A percentile compares a stretch with the other conserved stretches of the same genome.
Evolutionary conservation across 164 flowering plant genomes (phyloP).

Genomic region (Cinnamomum chago): DNA sequence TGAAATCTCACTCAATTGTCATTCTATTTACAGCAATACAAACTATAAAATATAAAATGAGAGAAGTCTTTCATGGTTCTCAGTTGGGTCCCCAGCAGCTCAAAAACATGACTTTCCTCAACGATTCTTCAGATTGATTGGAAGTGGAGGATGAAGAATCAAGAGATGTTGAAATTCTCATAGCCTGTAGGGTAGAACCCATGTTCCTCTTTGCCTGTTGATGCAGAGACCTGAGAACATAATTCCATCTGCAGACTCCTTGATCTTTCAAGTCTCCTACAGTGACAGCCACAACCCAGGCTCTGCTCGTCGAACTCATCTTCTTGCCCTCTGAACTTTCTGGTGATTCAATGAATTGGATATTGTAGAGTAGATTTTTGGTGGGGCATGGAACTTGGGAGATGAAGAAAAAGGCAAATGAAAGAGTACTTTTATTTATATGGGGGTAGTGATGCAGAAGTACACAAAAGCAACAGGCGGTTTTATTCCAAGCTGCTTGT

Average conservation of each 20-base stretch:
- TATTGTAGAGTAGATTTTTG: neutral
- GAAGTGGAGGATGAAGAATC: neutral
- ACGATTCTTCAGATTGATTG: slow-evolving; percentile 33
- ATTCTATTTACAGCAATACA: too few relatives aligned
- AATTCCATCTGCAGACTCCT: slow-evolving; percentile 10
- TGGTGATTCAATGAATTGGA: neutral
- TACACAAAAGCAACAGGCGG: too few relatives aligned
- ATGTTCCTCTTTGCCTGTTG: slow-evolving; percentile 10
- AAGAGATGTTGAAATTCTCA: neutral
- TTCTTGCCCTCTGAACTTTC: neutral
- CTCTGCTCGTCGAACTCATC: slow-evolving; percentile 9
- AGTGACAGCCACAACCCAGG: slow-evolving; percentile 6
- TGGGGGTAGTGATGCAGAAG: too few relatives aligned
- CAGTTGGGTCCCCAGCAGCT: slow-evolving; percentile 55
- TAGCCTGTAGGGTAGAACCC: neutral
- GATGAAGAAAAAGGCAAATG: neutral
- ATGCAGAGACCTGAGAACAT: neutral
- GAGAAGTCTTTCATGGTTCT: neutral
- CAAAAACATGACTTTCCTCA: slow-evolving; percentile 44
- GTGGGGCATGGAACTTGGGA: neutral
- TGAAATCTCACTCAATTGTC: too few relatives aligned
- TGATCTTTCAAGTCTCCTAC: slow-evolving; percentile 11
- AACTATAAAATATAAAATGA: too few relatives aligned
- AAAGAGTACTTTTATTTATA: too few relatives aligned
- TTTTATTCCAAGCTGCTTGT: too few relatives aligned